A percentile compares a stretch with the other conserved stretches of the same genome.
phyloP scores from a whole-genome alignment of 2,329 filamentous ascomycete genomes.

The Aspergillus phoenicis region DNA sequence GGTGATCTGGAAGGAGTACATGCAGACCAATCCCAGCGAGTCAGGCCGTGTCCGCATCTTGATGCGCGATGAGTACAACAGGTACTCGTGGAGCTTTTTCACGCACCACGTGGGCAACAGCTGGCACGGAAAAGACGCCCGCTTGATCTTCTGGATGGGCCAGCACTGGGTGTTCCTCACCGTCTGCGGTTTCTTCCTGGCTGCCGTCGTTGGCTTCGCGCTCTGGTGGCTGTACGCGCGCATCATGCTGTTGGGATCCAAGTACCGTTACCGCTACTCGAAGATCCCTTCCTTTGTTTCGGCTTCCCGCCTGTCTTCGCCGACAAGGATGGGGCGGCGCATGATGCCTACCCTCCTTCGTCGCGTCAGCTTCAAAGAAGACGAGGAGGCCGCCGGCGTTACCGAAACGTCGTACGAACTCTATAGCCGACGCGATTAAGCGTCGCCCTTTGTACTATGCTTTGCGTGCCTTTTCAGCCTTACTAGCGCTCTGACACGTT shows the following conservation, averaged over 20 bases:
- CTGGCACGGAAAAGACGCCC: constrained; percentile 66
- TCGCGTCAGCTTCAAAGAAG: constrained; percentile 43
- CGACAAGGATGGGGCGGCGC: constrained; percentile 37
- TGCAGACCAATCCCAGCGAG: constrained; percentile 48
- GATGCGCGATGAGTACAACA: constrained; percentile 71
- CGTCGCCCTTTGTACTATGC: constrained; percentile 7
- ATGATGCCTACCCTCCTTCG: constrained; percentile 41
- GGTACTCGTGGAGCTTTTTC: constrained; percentile 72
- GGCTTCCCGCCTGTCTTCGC: constrained; percentile 34
- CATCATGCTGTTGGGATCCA: constrained; percentile 43
- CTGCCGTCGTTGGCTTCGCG: constrained; percentile 49
- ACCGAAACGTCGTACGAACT: constrained; percentile 45
- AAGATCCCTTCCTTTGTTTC: constrained; percentile 33
- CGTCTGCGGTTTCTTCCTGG: constrained; percentile 53
- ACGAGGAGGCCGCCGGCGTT: constrained; percentile 39
- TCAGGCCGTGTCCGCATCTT: constrained; percentile 65
- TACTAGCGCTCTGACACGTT: constrained; percentile 27
- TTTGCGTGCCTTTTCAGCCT: constrained; percentile 15
- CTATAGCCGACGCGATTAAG: constrained; percentile 36
- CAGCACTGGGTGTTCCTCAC: constrained; percentile 60
- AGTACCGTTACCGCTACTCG: constrained; percentile 44
- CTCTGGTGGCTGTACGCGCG: constrained; percentile 57
- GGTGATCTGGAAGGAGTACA: constrained; percentile 75
- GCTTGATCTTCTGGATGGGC: constrained; percentile 66
- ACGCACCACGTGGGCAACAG: constrained; percentile 65